Evolutionary conservation across 164 flowering plant species (phyloP).

Genomic region (Magnolia changhungtana): DNA sequence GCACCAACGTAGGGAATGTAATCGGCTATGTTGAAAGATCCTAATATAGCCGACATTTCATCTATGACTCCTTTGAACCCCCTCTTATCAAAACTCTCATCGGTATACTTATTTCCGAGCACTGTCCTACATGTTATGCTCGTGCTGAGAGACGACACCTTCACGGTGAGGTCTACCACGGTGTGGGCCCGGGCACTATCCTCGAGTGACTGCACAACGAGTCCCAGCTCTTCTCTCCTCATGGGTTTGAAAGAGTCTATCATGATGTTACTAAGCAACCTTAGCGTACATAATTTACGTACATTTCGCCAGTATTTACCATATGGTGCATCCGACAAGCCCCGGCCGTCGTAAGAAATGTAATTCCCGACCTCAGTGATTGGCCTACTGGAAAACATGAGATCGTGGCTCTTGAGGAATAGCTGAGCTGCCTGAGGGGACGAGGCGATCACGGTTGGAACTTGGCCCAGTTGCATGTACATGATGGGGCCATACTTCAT

Average conservation of each 20-base stretch:
- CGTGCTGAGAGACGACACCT: constrained; percentile 21
- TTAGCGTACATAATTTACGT: constrained; percentile 19
- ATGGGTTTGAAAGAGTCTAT: constrained; percentile 22
- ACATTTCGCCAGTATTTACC: constrained; percentile 31
- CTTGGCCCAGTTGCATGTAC: constrained; percentile 21
- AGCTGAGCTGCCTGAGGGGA: constrained; percentile 20
- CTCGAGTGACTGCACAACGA: constrained; percentile 21
- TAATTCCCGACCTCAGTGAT: constrained; percentile 3
- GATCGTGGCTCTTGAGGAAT: constrained; percentile 29
- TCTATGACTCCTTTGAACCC: constrained; percentile 46
- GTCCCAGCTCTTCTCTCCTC: constrained; percentile 34
- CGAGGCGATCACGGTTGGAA: constrained; percentile 18
- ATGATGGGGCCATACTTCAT: constrained; percentile 24
- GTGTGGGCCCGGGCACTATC: constrained; percentile 10
- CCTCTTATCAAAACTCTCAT: constrained; percentile 33
- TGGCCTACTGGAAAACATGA: constrained; percentile 22
- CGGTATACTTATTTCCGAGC: constrained; percentile 47
- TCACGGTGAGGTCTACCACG: constrained; percentile 21
- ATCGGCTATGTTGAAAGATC: constrained; percentile 39
- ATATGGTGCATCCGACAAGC: constrained; percentile 13
- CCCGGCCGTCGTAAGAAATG: constrained; percentile 11
- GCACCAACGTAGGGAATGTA: constrained; percentile 22
- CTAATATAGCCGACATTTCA: constrained; percentile 35
- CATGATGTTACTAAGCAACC: constrained; percentile 20
- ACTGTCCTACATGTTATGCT: constrained; percentile 38